A percentile compares a stretch with the other conserved stretches of the same genome.
These are phyloP conservation scores for Primulina huaijiensis DNA, from an alignment of 257 asterid species.

Conservation along the genomic window DNA sequence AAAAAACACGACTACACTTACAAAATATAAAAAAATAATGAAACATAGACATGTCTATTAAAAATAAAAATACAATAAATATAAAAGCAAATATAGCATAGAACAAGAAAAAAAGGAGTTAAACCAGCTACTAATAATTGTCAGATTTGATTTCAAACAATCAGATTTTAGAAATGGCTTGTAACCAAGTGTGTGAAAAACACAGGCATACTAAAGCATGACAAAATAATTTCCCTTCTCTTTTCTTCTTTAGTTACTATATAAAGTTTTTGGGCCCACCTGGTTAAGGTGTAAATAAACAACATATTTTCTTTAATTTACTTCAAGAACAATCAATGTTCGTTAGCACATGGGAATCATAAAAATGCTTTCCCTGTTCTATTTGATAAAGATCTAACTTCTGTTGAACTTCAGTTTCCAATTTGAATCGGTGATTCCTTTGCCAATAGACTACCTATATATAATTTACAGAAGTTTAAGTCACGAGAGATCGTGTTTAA, in stretches of 20 bases:
- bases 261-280: background rate
- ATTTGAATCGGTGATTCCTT: background rate
- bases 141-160: too few relatives aligned
- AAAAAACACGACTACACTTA: slow-evolving; percentile 12
- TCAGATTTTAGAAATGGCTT: too few relatives aligned
- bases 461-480: slow-evolving; percentile 3
- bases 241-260: background rate
- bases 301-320: slow-evolving; percentile 2
- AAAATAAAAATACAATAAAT: slow-evolving; percentile 13
- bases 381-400: background rate
- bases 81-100: background rate
- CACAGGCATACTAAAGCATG: slow-evolving; percentile 3
- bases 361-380: slow-evolving; percentile 12
- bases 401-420: slow-evolving; percentile 17
- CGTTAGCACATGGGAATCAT: background rate
- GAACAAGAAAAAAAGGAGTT: background rate
- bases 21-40: slow-evolving; percentile 12
- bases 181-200: background rate
- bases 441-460: background rate
- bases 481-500: background rate
- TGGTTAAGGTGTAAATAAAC: background rate
- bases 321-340: slow-evolving; percentile 4
- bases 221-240: slow-evolving; percentile 1
- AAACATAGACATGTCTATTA: slow-evolving; percentile 5
- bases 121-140: too few relatives aligned